Evolutionary conservation across 164 flowering plant genomes (phyloP).

Genomic region (Litsea cubeba): DNA sequence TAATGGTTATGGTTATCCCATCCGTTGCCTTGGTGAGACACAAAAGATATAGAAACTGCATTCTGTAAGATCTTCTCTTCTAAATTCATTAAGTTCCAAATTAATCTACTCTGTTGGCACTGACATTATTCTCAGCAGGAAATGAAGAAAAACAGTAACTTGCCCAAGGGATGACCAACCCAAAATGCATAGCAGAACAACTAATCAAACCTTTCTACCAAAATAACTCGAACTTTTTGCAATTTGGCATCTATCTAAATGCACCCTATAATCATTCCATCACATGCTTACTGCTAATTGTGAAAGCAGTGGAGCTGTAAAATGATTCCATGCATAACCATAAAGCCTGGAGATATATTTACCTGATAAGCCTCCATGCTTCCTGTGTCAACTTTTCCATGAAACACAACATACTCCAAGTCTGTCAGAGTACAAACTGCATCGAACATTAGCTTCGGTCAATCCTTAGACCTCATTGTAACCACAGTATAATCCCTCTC

Average conservation of each 20-base stretch:
- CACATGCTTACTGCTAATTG: no score
- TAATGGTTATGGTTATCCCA: not conserved
- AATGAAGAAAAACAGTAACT: not conserved
- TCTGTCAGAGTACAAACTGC: constrained; percentile 45
- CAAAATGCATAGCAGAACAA: not conserved
- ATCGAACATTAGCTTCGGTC: constrained; percentile 49
- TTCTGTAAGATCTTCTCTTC: not conserved
- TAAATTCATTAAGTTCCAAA: not conserved
- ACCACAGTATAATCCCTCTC: constrained; percentile 43
- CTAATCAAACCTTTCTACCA: not conserved
- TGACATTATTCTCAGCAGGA: no score
- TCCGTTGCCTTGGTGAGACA: not conserved
- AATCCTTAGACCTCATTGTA: constrained; percentile 32
- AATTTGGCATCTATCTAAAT: no score
- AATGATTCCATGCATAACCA: no score
- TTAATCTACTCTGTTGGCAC: not conserved
- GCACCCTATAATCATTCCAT: no score
- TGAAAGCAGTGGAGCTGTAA: no score
- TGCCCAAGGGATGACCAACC: not conserved
- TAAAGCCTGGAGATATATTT: not conserved
- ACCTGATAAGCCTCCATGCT: constrained; percentile 48
- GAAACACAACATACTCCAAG: constrained; percentile 53
- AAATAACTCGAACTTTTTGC: no score
- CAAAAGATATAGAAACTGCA: not conserved
- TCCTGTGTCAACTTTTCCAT: constrained; percentile 37